A percentile compares a stretch with the other conserved stretches of the same genome.
These are phyloP conservation scores for Taiozyma onychis DNA, from an alignment of 1,139 yeast genomes.

Conservation along the genomic window DNA sequence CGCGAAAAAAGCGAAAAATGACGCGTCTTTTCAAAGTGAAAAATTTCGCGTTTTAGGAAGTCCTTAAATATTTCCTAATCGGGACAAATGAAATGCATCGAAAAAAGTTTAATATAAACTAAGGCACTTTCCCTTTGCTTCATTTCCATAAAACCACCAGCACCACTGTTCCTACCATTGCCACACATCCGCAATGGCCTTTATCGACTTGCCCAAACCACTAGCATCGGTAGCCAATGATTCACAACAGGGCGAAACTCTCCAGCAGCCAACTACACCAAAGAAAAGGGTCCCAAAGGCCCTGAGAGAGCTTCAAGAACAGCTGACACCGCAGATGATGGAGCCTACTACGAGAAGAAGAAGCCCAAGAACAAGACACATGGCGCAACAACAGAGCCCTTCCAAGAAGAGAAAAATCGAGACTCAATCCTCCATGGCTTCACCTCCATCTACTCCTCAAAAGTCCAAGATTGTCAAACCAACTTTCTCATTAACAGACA, in stretches of 20 bases:
- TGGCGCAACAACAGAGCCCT: slow-evolving; percentile 2
- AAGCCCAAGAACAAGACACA: neutral
- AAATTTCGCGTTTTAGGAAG: neutral
- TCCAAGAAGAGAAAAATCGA: slow-evolving; percentile 7
- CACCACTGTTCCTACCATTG: neutral
- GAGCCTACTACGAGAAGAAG: slow-evolving; percentile 3
- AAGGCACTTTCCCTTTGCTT: neutral
- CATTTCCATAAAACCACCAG: neutral
- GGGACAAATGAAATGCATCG: neutral
- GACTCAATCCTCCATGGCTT: slow-evolving; percentile 7
- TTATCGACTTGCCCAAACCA: neutral
- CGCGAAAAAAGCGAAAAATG: neutral
- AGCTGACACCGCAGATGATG: slow-evolving; percentile 1
- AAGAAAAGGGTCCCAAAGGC: slow-evolving; percentile 6
- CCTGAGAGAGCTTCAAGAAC: slow-evolving; percentile 8
- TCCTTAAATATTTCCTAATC: neutral
- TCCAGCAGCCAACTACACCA: neutral
- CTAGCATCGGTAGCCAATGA: neutral
- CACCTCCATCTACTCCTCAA: slow-evolving; percentile 13
- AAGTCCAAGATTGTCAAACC: slow-evolving; percentile 9
- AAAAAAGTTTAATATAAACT: neutral
- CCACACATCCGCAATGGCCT: neutral
- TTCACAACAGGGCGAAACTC: neutral
- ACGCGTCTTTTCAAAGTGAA: neutral
- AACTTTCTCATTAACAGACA: slow-evolving; percentile 3